Percentiles rank a stretch among this genome's conserved stretches.
Conservation (phyloP, 805 yeast species). For the Brettanomyces anomalus region DNA sequence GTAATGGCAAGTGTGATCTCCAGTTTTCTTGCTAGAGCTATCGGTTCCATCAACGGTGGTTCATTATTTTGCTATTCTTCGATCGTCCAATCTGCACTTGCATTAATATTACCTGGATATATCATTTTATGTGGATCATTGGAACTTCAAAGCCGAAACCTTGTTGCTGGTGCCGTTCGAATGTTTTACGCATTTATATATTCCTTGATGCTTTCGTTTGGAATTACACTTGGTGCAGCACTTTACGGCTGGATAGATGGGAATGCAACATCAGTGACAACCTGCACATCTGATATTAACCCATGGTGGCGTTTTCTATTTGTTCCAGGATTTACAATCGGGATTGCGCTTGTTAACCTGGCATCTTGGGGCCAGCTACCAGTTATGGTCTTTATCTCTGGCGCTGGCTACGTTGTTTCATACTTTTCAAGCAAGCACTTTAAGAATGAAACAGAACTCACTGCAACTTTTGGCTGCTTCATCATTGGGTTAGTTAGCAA, state of each 20-base stretch:
- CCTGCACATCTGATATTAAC: slow-evolving; percentile 46
- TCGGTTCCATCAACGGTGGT: slow-evolving; percentile 69
- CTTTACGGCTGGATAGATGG: slow-evolving; percentile 90
- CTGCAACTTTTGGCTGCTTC: slow-evolving; percentile 86
- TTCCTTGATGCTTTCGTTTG: slow-evolving; percentile 85
- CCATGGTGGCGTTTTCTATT: slow-evolving; percentile 59
- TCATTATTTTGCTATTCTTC: slow-evolving; percentile 77
- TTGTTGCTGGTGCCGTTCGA: slow-evolving; percentile 91
- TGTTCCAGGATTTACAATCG: slow-evolving; percentile 63
- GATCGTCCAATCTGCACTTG: slow-evolving; percentile 81
- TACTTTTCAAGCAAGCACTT: slow-evolving; percentile 74
- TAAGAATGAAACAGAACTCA: slow-evolving; percentile 56
- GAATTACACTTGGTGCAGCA: slow-evolving; percentile 89
- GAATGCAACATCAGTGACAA: slow-evolving; percentile 56
- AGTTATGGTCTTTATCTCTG: slow-evolving; percentile 67
- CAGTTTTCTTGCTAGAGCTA: slow-evolving; percentile 78
- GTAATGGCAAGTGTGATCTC: slow-evolving; percentile 86
- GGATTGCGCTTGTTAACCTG: slow-evolving; percentile 70
- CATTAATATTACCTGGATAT: slow-evolving; percentile 89
- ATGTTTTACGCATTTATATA: slow-evolving; percentile 96
- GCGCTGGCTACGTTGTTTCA: slow-evolving; percentile 74
- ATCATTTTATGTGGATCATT: slow-evolving; percentile 87
- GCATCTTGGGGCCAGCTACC: slow-evolving; percentile 80
- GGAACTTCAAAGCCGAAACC: slow-evolving; percentile 79
- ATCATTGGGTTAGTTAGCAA: slow-evolving; percentile 85